Percentiles rank a stretch among this genome's conserved stretches.
These are phyloP conservation scores for Botrytis deweyae DNA, from an alignment of 2,329 filamentous ascomycete genomes.

Conservation along the genomic window DNA sequence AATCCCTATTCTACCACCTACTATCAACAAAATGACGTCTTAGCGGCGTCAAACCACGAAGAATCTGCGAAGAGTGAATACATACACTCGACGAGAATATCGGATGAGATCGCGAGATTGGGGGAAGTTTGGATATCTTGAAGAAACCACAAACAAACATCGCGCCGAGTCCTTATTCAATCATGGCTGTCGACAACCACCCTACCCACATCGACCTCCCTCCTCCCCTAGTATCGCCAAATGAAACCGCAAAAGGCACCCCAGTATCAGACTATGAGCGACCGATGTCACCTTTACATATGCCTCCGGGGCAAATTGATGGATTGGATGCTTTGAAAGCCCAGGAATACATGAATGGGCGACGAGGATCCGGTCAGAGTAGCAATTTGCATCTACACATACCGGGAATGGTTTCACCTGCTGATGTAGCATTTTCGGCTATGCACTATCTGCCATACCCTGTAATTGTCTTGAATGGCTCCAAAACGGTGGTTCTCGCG, in stretches of 20 bases:
- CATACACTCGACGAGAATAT: neutral
- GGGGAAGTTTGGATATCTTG: neutral
- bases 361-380: constrained; percentile 23
- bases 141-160: neutral
- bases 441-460: constrained; percentile 75
- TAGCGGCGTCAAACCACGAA: neutral
- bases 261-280: constrained; percentile 21
- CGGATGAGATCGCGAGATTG: neutral
- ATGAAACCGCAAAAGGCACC: constrained; percentile 6
- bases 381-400: constrained; percentile 39
- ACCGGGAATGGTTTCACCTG: constrained; percentile 48
- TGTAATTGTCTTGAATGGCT: constrained; percentile 63
- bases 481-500: constrained; percentile 69
- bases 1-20: neutral
- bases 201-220: constrained; percentile 17
- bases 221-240: neutral
- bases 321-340: constrained; percentile 33
- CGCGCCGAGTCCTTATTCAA: neutral
- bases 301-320: constrained; percentile 35
- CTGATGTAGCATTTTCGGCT: constrained; percentile 62
- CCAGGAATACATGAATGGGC: constrained; percentile 27
- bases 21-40: neutral
- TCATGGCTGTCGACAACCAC: constrained; percentile 10
- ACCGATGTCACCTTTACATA: constrained; percentile 33
- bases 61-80: neutral